These are phyloP conservation scores for Pythium insidiosum DNA, from an alignment of 352 stramenopile genomes.

Conservation along the genomic window DNA sequence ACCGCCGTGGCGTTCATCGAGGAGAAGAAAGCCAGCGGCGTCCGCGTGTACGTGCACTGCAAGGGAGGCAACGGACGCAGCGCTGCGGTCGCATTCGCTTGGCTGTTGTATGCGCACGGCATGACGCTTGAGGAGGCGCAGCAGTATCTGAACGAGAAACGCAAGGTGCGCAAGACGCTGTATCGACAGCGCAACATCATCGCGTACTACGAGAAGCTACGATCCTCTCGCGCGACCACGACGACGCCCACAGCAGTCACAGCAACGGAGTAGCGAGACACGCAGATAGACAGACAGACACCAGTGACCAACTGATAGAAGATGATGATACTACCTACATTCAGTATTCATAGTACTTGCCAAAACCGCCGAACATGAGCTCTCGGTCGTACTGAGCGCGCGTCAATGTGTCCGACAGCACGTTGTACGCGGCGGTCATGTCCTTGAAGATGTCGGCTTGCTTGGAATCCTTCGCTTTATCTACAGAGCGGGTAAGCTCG, in stretches of 20 bases:
- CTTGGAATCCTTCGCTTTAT: conserved; percentile 60
- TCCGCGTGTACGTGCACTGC: conserved; percentile 95
- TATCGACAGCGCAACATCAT: conserved; percentile 86
- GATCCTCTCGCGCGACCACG: neutral
- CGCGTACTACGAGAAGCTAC: conserved; percentile 63
- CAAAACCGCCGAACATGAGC: conserved; percentile 49
- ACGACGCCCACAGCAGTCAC: neutral
- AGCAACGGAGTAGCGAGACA: neutral
- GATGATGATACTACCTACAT: neutral
- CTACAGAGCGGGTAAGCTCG: too few relatives aligned
- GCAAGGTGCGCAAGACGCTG: conserved; percentile 85
- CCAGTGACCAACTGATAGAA: too few relatives aligned
- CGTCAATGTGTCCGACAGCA: conserved; percentile 53
- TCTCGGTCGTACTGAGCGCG: conserved; percentile 72
- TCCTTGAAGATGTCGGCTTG: conserved; percentile 77
- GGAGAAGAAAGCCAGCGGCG: conserved; percentile 73
- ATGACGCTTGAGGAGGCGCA: conserved; percentile 81
- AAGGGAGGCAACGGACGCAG: conserved; percentile 93
- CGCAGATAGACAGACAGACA: too few relatives aligned
- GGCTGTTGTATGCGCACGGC: conserved; percentile 69
- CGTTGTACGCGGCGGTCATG: conserved; percentile 80
- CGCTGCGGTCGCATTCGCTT: conserved; percentile 88
- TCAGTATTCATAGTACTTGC: conserved; percentile 33
- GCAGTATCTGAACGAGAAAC: conserved; percentile 81
- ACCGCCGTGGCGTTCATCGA: conserved; percentile 86